Base-by-base conservation (phyloP, 257 asterid genomes). In the Gynochthodes officinalis region DNA sequence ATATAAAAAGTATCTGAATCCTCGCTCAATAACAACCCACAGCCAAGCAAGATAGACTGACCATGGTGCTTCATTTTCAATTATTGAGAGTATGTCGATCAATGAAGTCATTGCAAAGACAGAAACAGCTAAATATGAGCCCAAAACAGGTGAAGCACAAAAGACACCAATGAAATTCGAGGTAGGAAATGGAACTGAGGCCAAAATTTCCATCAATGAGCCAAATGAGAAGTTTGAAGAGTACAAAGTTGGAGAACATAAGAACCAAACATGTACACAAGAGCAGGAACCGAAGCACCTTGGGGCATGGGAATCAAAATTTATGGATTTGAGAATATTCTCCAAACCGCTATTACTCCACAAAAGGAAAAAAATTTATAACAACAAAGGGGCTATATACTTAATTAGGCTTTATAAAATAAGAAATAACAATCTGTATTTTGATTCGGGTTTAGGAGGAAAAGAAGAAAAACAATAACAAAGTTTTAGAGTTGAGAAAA, bases 261-360 rank as follows among this genome's bases (percentile, higher is more conserved):
- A 72, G 70, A 59, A 52, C 33, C 79, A 79, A 75, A 73, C 66
- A 69, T 19, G 18, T 67, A 55, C 35, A 33, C 62, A 32, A 23
- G 68, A 75, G 52, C n/a, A n/a, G n/a, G n/a, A n/a, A n/a, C n/a
- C n/a, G n/a, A 54, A 61, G 69, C 14, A 68, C 72, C 75, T 76
- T 25, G 69, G 76, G 90, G 97, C 72, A 18, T 89, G 69, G 84
- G 93, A 67, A 79, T 91, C 84, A 89, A 89, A 83, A 81, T 89
- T 32, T 87, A 86, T 60, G 90, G 78, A 76, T 91, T 87, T 50
- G 94, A 89, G 89, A 84, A 3, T 42, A 59, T 64, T 13, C 77
- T 35, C 14, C 21, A 57, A 59, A 72, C 63, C 19, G 25, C 48
- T 27, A 5, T 32, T 2, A 25, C 37, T 25, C 16, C 37, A 27